phyloP scores from a whole-genome alignment of 805 yeast genomes.

The Starmerella sirachaensis region DNA sequence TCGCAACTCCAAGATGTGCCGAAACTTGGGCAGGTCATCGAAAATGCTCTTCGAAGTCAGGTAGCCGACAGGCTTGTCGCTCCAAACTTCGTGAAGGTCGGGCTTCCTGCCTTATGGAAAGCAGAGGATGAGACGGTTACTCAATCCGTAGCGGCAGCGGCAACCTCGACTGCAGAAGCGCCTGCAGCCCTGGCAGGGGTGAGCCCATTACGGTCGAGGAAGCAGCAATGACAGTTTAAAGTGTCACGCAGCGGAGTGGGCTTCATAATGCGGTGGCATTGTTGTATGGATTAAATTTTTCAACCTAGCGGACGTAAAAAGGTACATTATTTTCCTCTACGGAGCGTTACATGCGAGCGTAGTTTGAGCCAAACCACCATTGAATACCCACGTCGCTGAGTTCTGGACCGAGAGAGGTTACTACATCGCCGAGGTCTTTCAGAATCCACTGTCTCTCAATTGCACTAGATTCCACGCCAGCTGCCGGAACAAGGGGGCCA shows the following conservation, averaged over 20 bases:
- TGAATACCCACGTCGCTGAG: constrained; percentile 26
- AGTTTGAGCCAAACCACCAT: constrained; percentile 24
- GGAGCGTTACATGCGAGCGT: constrained; percentile 2
- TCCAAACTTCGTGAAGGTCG: constrained; percentile 79
- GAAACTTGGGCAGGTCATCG: constrained; percentile 73
- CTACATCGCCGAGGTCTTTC: constrained; percentile 17
- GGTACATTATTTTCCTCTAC: background rate
- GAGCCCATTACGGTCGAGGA: no score
- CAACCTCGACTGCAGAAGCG: constrained; percentile 9
- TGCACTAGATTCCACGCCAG: constrained; percentile 19
- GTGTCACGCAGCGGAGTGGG: no score
- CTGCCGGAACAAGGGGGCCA: constrained; percentile 25
- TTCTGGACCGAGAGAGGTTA: constrained; percentile 18
- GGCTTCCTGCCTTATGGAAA: constrained; percentile 41
- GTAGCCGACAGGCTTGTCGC: constrained; percentile 87
- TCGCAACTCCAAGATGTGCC: constrained; percentile 90
- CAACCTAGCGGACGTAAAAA: no score
- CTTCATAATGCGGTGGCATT: no score
- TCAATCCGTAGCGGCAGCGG: constrained; percentile 1
- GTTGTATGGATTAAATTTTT: background rate
- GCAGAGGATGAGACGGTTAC: constrained; percentile 2
- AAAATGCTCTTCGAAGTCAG: constrained; percentile 72
- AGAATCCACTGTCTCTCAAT: constrained; percentile 19
- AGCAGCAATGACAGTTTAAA: no score
- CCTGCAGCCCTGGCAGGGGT: no score